Evolutionary conservation across 768 basidiomycete genomes (phyloP).

Genomic region (Psilocybe tampanensis): DNA sequence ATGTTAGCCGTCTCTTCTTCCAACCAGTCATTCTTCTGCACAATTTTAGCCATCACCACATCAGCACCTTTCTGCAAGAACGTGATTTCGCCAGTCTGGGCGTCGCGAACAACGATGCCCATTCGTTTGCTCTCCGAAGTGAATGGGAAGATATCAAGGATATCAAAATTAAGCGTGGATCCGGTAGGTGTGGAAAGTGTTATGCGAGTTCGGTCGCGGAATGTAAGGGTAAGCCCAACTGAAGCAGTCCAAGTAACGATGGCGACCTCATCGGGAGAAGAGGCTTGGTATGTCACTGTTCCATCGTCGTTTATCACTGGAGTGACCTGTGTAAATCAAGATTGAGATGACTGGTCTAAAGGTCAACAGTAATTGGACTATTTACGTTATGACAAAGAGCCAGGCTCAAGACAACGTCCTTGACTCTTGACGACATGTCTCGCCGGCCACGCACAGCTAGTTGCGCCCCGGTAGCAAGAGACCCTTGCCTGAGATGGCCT

Average conservation of each 20-base stretch:
- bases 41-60: slow-evolving; percentile 95
- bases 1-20: slow-evolving; percentile 99
- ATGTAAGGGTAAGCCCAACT: slow-evolving; percentile 86
- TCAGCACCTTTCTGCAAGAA: slow-evolving; percentile 98
- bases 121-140: slow-evolving; percentile 99
- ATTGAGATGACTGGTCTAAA: not conserved
- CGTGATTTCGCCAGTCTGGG: slow-evolving; percentile 71
- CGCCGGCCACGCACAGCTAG: slow-evolving; percentile 85
- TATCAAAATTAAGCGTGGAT: slow-evolving; percentile 67
- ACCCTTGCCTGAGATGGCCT: slow-evolving; percentile 51
- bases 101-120: slow-evolving; percentile 94
- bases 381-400: slow-evolving; percentile 95
- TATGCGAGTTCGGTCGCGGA: slow-evolving; percentile 91
- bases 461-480: slow-evolving; percentile 74
- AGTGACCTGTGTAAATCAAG: slow-evolving; percentile 66
- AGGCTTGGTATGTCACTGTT: slow-evolving; percentile 95
- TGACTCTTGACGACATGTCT: slow-evolving; percentile 93
- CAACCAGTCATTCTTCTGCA: slow-evolving; percentile 97
- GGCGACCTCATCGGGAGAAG: slow-evolving; percentile 98
- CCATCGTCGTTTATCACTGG: slow-evolving; percentile 95
- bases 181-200: slow-evolving; percentile 71
- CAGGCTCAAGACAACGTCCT: slow-evolving; percentile 90
- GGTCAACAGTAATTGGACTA: slow-evolving; percentile 13
- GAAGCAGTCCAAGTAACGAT: slow-evolving; percentile 98
- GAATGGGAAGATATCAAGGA: slow-evolving; percentile 96